Base-by-base conservation (phyloP, 2,329 filamentous ascomycete species). In the Microdochium bolleyi region DNA sequence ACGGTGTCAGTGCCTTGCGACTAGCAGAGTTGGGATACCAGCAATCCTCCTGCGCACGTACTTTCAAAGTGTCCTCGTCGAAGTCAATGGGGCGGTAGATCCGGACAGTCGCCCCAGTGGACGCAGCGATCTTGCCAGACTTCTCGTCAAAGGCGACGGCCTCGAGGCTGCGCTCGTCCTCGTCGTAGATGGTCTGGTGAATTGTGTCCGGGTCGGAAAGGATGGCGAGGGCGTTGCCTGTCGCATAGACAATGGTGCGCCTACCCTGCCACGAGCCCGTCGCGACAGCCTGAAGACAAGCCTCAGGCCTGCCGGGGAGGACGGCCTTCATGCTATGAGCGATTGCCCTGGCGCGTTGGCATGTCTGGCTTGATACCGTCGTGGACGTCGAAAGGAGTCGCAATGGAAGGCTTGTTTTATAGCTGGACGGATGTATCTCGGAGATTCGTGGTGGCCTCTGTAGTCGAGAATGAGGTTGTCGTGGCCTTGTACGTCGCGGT, bases 111-210 rank as follows among this genome's bases (percentile, higher is more conserved):
- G 72, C 71, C 21, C 78, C 75, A 27, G 87, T 87, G 61, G 86
- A 88, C 21, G 84, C 83, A 41, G 90, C 89, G 67, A 97, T 89
- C 74, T 89, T 95, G 49, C 92, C 94, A 9, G 87, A 87, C 19
- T 76, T 73, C 65, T 95, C 87, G 63, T 97, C 89, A 56, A 97
- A 81, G 27, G 83, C 80, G 57, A 97, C 82, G 25, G 90, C 87
- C 57, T 90, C 81, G 25, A 97, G 73, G 30, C 68, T 66, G 16
- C 72, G 77, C 24, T 83, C 76, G 58, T 89, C 83, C 63, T 95
- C 88, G 63, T 94, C 85, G 72, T 96, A 95, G 60, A 95, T 87
- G 3, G 92, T 96, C 69, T 99, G 94, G 32, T 96, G 71, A 57
- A 96, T 82, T 52, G 81, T 81, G 56, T 85, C 78, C 51, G 88